Base-by-base conservation (phyloP, 306 rosid species). In the Vachellia pachyceras region DNA sequence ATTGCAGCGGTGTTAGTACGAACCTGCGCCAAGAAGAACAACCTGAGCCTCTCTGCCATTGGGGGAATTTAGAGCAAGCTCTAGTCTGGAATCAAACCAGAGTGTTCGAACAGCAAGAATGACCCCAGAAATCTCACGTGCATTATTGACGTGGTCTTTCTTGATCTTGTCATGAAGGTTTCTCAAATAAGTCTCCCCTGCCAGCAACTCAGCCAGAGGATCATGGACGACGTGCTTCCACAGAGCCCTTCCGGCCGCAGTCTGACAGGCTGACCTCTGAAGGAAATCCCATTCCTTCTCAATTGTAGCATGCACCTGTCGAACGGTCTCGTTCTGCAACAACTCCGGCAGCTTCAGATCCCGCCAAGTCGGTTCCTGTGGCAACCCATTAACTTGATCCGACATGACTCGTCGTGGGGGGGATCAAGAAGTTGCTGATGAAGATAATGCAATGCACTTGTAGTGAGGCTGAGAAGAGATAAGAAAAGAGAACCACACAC, bases 401-500 rank as follows among this genome's bases (percentile, higher is more conserved):
- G 94, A 87, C 98, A 90, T 95, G 86, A 36, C 77, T 86, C 70
- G 40, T 77, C 82, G 61, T 83, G 54, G 25, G 64, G 41, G 79
- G 77, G 77, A 77, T 60, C 83, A 81, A 79, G 67, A 86, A 68
- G 81, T 79, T 81, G 45, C 40, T 57, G 82, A 77, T 76, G 82
- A 75, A 77, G 91, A 87, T 90, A 91, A 85, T 89, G 88, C 90
- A 86, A 84, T 83, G 76, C 74, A 73, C 88, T 79, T 86, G 63
- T 73, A 86, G 69, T 65, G 33, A 72, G 75, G 54, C 9, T 29
- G 37, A 68, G 23, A 67, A 39, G 91, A 79, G 99, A 95, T 95
- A 91, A 95, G 99, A 89, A 95, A 93, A 87, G 93, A 93, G 92
- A 89, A 86, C 98, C 99, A 93, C 99, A 95, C 99, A 93, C 86